Evolutionary conservation across 2,329 filamentous ascomycete genomes (phyloP).

Genomic region (Xylariaceae sp.): DNA sequence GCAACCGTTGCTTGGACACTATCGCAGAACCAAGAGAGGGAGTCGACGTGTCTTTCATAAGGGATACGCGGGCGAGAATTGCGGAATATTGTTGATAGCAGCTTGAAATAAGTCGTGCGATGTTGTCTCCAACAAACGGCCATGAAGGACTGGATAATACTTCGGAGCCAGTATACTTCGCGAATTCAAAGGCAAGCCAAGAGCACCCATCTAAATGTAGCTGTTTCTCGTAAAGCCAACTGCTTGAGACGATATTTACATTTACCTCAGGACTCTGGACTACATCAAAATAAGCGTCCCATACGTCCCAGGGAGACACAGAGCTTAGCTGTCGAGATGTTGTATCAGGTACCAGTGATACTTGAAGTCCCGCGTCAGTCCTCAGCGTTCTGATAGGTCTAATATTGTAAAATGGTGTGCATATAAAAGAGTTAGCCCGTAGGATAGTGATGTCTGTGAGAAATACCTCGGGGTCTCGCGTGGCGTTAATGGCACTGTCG

Average conservation of each 20-base stretch:
- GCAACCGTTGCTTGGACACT: conserved; percentile 1
- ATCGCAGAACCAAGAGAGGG: not conserved
- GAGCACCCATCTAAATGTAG: not conserved
- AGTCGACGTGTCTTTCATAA: not conserved
- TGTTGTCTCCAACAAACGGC: not conserved
- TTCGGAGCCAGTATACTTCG: not conserved
- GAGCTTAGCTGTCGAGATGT: not conserved
- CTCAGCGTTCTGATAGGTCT: not conserved
- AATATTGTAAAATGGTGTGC: not conserved
- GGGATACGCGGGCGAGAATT: conserved; percentile 3
- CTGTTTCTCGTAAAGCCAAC: not conserved
- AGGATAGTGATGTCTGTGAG: not conserved
- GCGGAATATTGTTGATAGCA: not conserved
- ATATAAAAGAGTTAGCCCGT: not conserved
- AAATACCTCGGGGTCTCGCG: no score
- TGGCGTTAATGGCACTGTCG: no score
- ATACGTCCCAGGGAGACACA: conserved; percentile 2
- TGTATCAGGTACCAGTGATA: not conserved
- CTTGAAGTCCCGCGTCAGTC: not conserved
- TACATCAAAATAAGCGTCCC: not conserved
- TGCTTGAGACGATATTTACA: no score
- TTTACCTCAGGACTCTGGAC: no score
- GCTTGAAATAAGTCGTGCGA: not conserved
- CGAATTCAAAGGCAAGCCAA: not conserved
- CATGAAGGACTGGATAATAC: not conserved